Evolutionary conservation across 73 alveolate genomes (phyloP).

Genomic region (Effrenium voratum): DNA sequence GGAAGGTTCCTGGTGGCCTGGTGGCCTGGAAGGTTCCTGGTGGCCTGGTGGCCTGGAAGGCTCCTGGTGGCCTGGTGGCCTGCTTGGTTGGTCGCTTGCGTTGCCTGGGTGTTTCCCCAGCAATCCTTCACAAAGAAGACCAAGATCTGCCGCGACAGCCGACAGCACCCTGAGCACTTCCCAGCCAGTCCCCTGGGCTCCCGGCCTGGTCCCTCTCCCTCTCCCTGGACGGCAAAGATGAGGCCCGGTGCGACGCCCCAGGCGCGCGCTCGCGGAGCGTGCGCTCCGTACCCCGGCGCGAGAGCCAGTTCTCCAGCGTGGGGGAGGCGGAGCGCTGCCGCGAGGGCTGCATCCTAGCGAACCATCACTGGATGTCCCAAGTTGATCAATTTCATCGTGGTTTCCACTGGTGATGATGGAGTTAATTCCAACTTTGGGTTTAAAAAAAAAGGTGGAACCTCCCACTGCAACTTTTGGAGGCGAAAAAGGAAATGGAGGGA

Average conservation of each 20-base stretch:
- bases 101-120: neutral
- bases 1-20: neutral
- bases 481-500: too few species aligned
- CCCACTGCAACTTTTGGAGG: too few species aligned
- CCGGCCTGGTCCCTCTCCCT: conserved; percentile 14
- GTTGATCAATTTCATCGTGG: too few species aligned
- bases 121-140: neutral
- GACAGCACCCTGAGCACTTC: neutral
- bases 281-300: conserved; percentile 20
- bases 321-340: conserved; percentile 82
- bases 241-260: conserved; percentile 70
- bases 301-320: conserved; percentile 63
- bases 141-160: neutral
- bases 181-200: neutral
- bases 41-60: neutral
- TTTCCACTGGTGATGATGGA: too few species aligned
- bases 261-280: neutral
- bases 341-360: conserved; percentile 55
- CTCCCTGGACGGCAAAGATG: conserved; percentile 38
- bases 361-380: too few species aligned
- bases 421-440: too few species aligned
- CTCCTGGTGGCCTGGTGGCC: neutral
- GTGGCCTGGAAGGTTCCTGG: neutral
- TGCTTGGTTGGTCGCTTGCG: neutral
- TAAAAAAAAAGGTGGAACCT: too few species aligned